A percentile compares a stretch with the other conserved stretches of the same genome.
These are phyloP conservation scores for Mycena maculata DNA, from an alignment of 768 basidiomycete species.

Conservation along the genomic window DNA sequence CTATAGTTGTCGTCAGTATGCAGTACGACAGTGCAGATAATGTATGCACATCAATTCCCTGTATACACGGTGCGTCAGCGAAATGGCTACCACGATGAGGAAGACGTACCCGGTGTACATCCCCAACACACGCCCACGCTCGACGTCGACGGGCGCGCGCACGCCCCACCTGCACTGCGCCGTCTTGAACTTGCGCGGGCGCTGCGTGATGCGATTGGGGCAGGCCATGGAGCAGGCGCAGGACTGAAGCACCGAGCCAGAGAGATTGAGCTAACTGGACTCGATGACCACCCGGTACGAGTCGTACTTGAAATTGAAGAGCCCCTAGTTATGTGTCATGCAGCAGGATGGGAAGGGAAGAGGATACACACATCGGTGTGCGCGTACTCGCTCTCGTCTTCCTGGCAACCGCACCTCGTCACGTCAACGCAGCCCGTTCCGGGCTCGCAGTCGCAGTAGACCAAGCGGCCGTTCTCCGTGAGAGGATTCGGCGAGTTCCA, in stretches of 20 bases:
- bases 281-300: constrained; percentile 34
- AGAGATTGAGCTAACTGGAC: background rate
- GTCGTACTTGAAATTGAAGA: constrained; percentile 30
- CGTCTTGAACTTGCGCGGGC: constrained; percentile 40
- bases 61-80: too few relatives aligned
- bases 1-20: constrained; percentile 11
- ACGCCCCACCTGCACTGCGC: constrained; percentile 40
- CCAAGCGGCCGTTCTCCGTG: background rate
- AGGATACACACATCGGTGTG: constrained; percentile 22
- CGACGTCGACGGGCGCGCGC: constrained; percentile 30
- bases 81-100: background rate
- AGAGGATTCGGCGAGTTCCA: background rate
- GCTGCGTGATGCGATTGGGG: constrained; percentile 39
- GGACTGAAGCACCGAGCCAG: background rate
- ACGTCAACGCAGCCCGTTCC: background rate
- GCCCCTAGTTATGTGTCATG: constrained; percentile 7
- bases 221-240: constrained; percentile 34
- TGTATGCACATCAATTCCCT: constrained; percentile 28
- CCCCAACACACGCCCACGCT: constrained; percentile 36
- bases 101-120: constrained; percentile 40
- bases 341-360: background rate
- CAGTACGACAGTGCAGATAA: background rate
- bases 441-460: constrained; percentile 6
- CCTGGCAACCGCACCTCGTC: background rate
- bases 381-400: background rate